Evolutionary conservation across 2,329 filamentous ascomycete genomes (phyloP), one percentile per base, ranked within the genome.

Genomic region (Allantophomopsis lycopodina): DNA sequence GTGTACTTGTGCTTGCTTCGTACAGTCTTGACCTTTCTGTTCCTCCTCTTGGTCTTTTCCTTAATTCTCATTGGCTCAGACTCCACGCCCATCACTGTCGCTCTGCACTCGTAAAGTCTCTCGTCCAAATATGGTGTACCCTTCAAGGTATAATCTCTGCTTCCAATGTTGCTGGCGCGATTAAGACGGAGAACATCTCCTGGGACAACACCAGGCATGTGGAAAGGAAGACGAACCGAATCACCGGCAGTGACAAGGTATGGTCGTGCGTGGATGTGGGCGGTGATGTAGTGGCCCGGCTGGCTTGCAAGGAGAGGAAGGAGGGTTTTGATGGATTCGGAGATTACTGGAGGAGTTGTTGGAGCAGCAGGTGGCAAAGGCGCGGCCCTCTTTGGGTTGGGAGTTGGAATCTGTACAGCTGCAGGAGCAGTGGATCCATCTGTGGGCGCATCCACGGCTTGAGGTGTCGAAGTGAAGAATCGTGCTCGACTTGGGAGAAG

Each of bases 1-100:
- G 91, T 98, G 60, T 83, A 94, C 53, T 75, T 71, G 57, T 94
- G 85, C 72, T 98, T 95, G 68, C 86, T 95, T 65, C 71, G 80
- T 8, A 91, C 81, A 43, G 72, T 76, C 66, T 78, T 85, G 37
- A 74, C 71, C 55, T 81, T 71, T 55, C 84, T 66, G 59, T 81
- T 81, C 54, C 76, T 83, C 66, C 77, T 64, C 73, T 87, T 88
- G 51, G 73, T 89, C 73, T 89, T 89, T 62, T 83, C 68, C 65
- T 84, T 84, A 50, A 78, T 65, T 42, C 83, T 68, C 64, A 89
- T 59, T 28, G 84, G 83, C 64, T 88, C 83, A 42, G 76, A 73
- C 63, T 96, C 91, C 6, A 82, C 75, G 5, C 87, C 89, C 46
- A 91, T 71, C 18, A 98, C 87, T 28, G 79, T 76, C 13, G 88